A percentile compares a stretch with the other conserved stretches of the same genome.
phyloP scores from a whole-genome alignment of 805 yeast species.

The Hermanozyma aechmeae region DNA sequence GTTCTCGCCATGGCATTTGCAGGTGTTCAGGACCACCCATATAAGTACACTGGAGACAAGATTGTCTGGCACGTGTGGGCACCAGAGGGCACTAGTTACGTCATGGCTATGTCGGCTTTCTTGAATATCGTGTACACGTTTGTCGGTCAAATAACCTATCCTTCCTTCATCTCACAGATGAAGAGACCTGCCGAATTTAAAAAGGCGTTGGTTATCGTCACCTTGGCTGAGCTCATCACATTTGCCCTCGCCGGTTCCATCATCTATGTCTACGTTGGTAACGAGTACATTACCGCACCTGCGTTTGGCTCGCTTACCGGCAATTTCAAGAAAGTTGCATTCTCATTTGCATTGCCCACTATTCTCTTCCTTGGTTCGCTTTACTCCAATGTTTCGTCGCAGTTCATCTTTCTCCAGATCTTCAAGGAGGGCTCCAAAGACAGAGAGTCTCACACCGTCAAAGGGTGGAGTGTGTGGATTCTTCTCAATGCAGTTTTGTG shows the following conservation, averaged over 20 bases:
- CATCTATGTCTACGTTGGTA: conserved; percentile 50
- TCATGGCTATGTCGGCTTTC: conserved; percentile 44
- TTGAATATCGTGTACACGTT: conserved; percentile 54
- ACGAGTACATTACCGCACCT: conserved; percentile 45
- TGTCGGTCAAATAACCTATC: conserved; percentile 57
- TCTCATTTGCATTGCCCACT: conserved; percentile 55
- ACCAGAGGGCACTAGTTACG: conserved; percentile 41
- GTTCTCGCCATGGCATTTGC: conserved; percentile 44
- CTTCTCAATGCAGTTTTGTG: conserved; percentile 35
- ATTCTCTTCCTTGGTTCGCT: conserved; percentile 46
- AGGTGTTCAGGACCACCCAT: conserved; percentile 43
- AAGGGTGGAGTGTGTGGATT: conserved; percentile 48
- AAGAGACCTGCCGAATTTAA: conserved; percentile 46
- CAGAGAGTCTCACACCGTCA: conserved; percentile 35
- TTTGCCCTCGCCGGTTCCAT: conserved; percentile 50
- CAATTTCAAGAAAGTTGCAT: conserved; percentile 42
- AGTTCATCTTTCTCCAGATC: conserved; percentile 39
- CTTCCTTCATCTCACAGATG: conserved; percentile 56
- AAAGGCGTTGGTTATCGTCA: conserved; percentile 45
- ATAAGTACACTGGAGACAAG: conserved; percentile 22
- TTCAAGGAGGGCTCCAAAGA: conserved; percentile 35
- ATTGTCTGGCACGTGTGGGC: conserved; percentile 39
- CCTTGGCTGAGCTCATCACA: conserved; percentile 38
- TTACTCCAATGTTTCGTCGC: conserved; percentile 46
- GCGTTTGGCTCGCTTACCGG: conserved; percentile 46